These are phyloP conservation scores for Suhomyces coccinellae DNA, from an alignment of 1,139 yeast species.

Conservation along the genomic window DNA sequence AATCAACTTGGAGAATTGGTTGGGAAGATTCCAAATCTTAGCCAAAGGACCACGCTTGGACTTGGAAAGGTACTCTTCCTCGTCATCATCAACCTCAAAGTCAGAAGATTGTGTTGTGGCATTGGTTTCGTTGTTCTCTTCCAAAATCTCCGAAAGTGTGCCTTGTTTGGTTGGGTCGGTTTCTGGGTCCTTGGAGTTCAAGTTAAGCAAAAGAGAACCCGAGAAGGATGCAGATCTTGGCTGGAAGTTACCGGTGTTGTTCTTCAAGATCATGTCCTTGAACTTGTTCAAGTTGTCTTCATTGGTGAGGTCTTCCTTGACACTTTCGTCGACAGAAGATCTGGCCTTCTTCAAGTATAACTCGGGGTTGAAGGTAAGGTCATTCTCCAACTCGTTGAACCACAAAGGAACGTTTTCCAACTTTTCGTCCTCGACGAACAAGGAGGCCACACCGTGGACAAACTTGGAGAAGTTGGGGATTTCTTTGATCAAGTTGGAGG, in stretches of 20 bases:
- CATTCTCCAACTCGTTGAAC: conserved; percentile 83
- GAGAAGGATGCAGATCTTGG: conserved; percentile 45
- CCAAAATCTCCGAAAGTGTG: conserved; percentile 6
- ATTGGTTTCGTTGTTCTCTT: conserved; percentile 14
- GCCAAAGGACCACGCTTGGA: conserved; percentile 19
- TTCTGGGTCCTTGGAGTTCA: conserved; percentile 13
- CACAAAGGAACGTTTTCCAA: conserved; percentile 90
- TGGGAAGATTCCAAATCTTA: conserved; percentile 30
- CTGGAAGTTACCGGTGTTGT: conserved; percentile 31
- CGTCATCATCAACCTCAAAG: conserved; percentile 45
- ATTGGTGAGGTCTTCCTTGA: conserved; percentile 58
- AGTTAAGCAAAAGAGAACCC: conserved; percentile 33
- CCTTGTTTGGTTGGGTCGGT: conserved; percentile 8
- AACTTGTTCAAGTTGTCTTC: conserved; percentile 49
- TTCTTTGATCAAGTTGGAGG: conserved; percentile 77
- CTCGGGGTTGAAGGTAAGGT: conserved; percentile 21
- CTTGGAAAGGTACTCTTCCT: conserved; percentile 42
- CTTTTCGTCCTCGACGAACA: conserved; percentile 87
- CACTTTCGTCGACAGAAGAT: conserved; percentile 72
- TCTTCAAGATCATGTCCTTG: conserved; percentile 42
- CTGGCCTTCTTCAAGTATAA: conserved; percentile 31
- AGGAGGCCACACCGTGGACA: conserved; percentile 85
- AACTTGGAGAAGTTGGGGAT: conserved; percentile 90
- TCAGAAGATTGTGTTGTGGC: conserved; percentile 32
- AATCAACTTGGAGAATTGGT: conserved; percentile 38